Evolutionary conservation across 352 stramenopile genomes (phyloP).

Genomic region (Stramenopiles sp.): DNA sequence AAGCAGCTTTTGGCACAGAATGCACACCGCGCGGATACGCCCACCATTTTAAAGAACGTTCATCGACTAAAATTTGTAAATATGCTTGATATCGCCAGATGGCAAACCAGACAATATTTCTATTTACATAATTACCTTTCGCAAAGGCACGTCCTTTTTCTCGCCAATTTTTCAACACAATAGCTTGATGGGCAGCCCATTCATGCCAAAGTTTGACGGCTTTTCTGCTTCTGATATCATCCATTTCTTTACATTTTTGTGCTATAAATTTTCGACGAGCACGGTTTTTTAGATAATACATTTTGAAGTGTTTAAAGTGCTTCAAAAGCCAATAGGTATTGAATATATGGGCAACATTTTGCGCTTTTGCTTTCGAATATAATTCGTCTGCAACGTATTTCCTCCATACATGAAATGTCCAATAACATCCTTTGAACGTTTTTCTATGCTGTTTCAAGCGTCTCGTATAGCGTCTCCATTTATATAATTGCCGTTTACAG

Average conservation of each 20-base stretch:
- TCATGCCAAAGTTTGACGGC: not conserved
- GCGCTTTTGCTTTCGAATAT: not conserved
- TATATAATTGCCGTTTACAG: slow-evolving; percentile 1
- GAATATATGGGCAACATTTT: not conserved
- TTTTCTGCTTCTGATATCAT: not conserved
- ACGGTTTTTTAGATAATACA: not conserved
- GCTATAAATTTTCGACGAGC: not conserved
- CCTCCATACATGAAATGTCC: not conserved
- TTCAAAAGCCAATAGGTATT: not conserved
- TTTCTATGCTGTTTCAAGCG: not conserved
- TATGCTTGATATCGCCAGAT: slow-evolving; percentile 2
- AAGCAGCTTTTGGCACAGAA: not conserved
- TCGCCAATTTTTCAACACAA: not conserved
- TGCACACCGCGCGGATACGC: not conserved
- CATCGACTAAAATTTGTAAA: not conserved
- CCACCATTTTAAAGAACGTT: not conserved
- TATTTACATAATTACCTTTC: not conserved
- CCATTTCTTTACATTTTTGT: not conserved
- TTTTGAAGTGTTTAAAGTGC: slow-evolving; percentile 3
- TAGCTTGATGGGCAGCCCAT: not conserved
- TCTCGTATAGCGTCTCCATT: not conserved
- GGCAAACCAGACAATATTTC: slow-evolving; percentile 8
- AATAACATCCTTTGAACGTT: not conserved
- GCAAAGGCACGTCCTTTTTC: slow-evolving; percentile 5
- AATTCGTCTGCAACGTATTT: not conserved